Base-by-base conservation (phyloP, 2,329 filamentous ascomycete species). In the Paradendryphiella salina region DNA sequence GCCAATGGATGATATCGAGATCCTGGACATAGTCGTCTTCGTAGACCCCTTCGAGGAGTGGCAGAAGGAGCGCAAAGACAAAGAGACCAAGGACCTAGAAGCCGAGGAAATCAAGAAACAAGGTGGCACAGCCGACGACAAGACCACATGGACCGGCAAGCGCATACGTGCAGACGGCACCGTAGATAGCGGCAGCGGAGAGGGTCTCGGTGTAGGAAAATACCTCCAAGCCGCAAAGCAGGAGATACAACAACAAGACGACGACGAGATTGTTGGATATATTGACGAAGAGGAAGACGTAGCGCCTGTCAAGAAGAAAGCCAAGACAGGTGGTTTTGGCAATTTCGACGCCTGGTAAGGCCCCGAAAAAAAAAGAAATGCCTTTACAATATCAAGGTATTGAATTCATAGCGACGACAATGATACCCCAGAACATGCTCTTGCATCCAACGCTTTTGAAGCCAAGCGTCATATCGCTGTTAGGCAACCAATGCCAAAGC, bases 31-130 rank as follows among this genome's bases (percentile, higher is more conserved):
- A 0, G 85, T 89, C 0, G 85, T 99, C 5, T 94, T 95, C 58
- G 83, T 97, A 5, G 93, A 99, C 70, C 94, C 94, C 0, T 99
- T 99, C 67, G 91, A 91, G 54, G 93, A 97, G 74, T 99, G 96
- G 67, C 79, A 90, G 67, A 88, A 87, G 61, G 82, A 92, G 68
- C 61, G 76, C 10, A 66, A 66, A 7, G 75, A 77, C 35, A 75
- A 75, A 48, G 78, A 80, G 40, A 87, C 85, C 61, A 79, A 80
- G 35, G 82, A 88, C 48, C 78, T 81, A 47, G 87, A 82, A 46
- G 81, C 82, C 52, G 85, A 85, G 54, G 83, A 86, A 60, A 78
- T 89, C 9, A 78, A 79, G 65, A 77, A 78, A 49, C 77, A 79
- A 46, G 90, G 89, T 21, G 89, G 88, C 2, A 88, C 85, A 1